phyloP scores from a whole-genome alignment of 1,284 basidiomycete species.

The Phaffia rhodozyma region DNA sequence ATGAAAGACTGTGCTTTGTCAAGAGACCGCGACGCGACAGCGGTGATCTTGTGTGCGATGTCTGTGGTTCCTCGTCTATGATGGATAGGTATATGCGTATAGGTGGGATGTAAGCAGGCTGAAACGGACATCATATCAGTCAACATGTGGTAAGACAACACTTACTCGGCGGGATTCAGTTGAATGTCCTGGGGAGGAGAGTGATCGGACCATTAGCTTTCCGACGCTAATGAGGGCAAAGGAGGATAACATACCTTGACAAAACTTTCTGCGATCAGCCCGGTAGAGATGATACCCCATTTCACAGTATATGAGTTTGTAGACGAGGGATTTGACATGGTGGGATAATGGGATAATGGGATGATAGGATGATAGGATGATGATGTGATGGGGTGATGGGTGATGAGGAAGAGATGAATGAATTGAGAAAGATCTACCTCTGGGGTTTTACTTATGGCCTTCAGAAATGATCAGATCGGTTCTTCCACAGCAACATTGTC shows the following conservation, averaged over 20 bases:
- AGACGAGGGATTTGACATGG: too few relatives aligned
- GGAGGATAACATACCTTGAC: neutral
- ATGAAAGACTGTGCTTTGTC: constrained; percentile 64
- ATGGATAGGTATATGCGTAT: too few relatives aligned
- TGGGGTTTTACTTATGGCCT: too few relatives aligned
- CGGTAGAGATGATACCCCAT: constrained; percentile 37
- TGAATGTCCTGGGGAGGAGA: constrained; percentile 17
- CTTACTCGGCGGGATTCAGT: constrained; percentile 17
- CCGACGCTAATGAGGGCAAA: neutral
- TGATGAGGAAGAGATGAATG: too few relatives aligned
- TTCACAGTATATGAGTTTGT: constrained; percentile 22
- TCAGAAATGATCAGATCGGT: too few relatives aligned
- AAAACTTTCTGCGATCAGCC: constrained; percentile 10
- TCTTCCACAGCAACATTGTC: too few relatives aligned
- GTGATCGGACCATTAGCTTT: neutral
- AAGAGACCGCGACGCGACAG: constrained; percentile 64
- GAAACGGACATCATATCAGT: neutral
- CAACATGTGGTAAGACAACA: constrained; percentile 21
- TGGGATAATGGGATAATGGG: too few relatives aligned
- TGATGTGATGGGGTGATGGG: too few relatives aligned
- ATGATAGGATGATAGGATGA: too few relatives aligned
- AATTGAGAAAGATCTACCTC: too few relatives aligned
- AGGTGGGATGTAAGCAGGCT: neutral
- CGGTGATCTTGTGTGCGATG: constrained; percentile 60
- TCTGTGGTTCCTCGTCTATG: constrained; percentile 56